phyloP scores from a whole-genome alignment of 2,329 filamentous ascomycete genomes.

The Phialemonium atrogriseum region DNA sequence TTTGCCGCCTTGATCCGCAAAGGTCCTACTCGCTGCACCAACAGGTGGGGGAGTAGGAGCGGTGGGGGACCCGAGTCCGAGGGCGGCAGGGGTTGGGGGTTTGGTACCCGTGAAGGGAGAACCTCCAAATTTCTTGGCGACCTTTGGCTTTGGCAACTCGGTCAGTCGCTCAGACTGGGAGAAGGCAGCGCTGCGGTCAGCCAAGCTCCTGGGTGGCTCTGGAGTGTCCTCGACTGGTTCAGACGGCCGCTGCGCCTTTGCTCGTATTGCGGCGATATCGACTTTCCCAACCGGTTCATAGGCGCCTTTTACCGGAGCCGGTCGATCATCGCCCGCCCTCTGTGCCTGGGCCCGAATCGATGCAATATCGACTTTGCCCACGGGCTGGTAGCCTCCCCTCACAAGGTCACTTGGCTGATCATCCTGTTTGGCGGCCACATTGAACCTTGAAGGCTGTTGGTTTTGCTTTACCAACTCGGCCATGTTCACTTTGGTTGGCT shows the following conservation, averaged over 20 bases:
- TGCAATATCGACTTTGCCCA: slow-evolving; percentile 96
- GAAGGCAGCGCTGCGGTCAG: slow-evolving; percentile 73
- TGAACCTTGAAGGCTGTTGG: slow-evolving; percentile 55
- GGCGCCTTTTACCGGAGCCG: slow-evolving; percentile 77
- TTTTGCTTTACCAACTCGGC: slow-evolving; percentile 71
- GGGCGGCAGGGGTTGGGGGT: slow-evolving; percentile 66
- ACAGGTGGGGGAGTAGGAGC: slow-evolving; percentile 54
- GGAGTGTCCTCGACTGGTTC: slow-evolving; percentile 24
- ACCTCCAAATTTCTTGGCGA: slow-evolving; percentile 78
- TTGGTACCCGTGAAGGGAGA: slow-evolving; percentile 81
- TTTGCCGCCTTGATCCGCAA: slow-evolving; percentile 91
- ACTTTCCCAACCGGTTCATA: slow-evolving; percentile 96
- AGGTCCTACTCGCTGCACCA: slow-evolving; percentile 79
- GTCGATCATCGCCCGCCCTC: slow-evolving; percentile 67
- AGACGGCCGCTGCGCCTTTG: slow-evolving; percentile 62
- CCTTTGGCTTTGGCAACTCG: slow-evolving; percentile 86
- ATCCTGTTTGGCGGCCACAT: slow-evolving; percentile 34
- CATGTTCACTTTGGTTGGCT: slow-evolving; percentile 93
- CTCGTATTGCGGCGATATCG: slow-evolving; percentile 88
- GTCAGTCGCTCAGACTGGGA: slow-evolving; percentile 72
- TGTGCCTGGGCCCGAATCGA: slow-evolving; percentile 72
- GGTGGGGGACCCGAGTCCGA: slow-evolving; percentile 56
- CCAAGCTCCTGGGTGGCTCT: slow-evolving; percentile 49
- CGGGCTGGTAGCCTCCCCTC: slow-evolving; percentile 79
- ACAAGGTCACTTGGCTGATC: slow-evolving; percentile 57